These are phyloP conservation scores for Elaeis oleifera DNA, from an alignment of 202 grass and related monocot species.

Conservation along the genomic window DNA sequence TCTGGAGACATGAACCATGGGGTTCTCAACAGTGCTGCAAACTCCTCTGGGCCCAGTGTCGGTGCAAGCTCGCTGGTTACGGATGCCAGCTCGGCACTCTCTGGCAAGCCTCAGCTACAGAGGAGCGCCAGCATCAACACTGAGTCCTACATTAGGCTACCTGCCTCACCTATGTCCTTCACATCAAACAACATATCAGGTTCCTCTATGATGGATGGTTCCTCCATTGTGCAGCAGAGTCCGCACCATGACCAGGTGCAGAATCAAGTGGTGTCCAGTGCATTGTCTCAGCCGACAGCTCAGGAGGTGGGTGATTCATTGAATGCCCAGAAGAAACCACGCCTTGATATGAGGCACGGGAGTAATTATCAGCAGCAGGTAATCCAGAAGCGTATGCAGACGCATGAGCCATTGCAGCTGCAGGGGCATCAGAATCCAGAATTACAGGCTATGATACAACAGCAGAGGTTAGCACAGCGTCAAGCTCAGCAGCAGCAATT, in stretches of 20 bases:
- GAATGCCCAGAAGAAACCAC: constrained; percentile 49
- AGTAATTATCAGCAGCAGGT: constrained; percentile 1
- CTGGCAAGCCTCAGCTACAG: constrained; percentile 63
- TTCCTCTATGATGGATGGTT: constrained; percentile 52
- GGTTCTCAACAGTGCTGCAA: constrained; percentile 38
- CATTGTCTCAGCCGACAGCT: constrained; percentile 60
- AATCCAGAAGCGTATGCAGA: not conserved
- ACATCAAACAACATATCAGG: constrained; percentile 87
- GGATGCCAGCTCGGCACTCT: constrained; percentile 70
- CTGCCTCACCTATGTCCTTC: constrained; percentile 89
- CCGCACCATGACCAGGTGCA: constrained; percentile 60
- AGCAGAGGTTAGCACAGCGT: not conserved
- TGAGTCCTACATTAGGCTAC: constrained; percentile 72
- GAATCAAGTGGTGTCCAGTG: constrained; percentile 66
- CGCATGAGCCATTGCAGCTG: not conserved
- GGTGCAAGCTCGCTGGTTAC: constrained; percentile 82
- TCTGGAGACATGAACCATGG: constrained; percentile 44
- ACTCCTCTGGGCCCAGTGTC: constrained; percentile 66
- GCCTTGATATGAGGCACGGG: constrained; percentile 3
- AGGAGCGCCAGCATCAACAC: constrained; percentile 32
- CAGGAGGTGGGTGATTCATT: constrained; percentile 21
- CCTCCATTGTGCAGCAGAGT: constrained; percentile 70
- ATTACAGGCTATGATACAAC: not conserved
- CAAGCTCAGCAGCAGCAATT: constrained; percentile 1
- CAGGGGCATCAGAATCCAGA: not conserved